Evolutionary conservation across 495 filamentous ascomycete genomes (phyloP), one percentile per base, ranked within the genome.

Genomic region (Thermothielavioides terrestris): DNA sequence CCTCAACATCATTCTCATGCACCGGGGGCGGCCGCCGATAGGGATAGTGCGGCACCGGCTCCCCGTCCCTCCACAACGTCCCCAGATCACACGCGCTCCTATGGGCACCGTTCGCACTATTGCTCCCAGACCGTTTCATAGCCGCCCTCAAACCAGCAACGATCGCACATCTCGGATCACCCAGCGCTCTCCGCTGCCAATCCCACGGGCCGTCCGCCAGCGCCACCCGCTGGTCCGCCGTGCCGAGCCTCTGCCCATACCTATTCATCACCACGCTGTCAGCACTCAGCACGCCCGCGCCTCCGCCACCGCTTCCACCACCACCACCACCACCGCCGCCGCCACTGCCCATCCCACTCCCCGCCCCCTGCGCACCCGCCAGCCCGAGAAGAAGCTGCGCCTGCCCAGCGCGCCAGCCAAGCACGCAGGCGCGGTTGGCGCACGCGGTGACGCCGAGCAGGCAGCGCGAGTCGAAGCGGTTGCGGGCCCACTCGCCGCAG

Each of bases 231-330:
- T 65, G 63, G 36, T 65, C 60, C 26, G 56, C 60, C 5, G 46
- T 61, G 5, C 63, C 63, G n/a, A 63, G 34, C 26, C 60, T 21
- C 60, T 61, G 48, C 12, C 63, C 58, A 41, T 55, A 63, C 34
- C 42, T 25, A 46, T 66, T 66, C 52, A 63, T 21, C 6, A 66
- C 63, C 17, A 59, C 38, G 0, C 43, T 61, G 10, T 46, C 32
- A 12, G 27, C 35, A 6, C n/a, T 27, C 17, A 63, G 14, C 26
- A 55, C 39, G 17, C 50, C 50, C 0, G 22, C 23, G 0, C 43
- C 38, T 2, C 48, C 48, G 3, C 23, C 18, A 26, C 26, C 26
- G 10, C 4, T n/a, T n/a, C n/a, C 3, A 22, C 12, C 41, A 1
- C 0, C 35, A 2, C 28, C 14, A 20, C 26, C 43, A 8, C 4